Conservation (phyloP, 805 yeast species). For the Candida germanica region DNA sequence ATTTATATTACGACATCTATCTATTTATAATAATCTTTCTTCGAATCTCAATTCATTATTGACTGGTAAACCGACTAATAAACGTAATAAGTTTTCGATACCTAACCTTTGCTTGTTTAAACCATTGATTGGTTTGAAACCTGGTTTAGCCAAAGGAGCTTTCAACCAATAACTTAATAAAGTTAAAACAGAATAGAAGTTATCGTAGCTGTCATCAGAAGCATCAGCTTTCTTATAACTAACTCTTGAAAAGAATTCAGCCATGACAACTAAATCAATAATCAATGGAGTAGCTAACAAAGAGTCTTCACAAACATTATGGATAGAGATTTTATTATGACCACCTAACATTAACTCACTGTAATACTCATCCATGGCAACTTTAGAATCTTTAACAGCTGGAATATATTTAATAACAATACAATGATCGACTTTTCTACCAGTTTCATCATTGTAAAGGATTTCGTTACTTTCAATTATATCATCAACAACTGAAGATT, state of each 20-base stretch:
- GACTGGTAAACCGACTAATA: slow-evolving; percentile 86
- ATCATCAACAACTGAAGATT: slow-evolving; percentile 90
- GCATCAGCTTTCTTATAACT: slow-evolving; percentile 58
- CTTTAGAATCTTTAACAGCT: slow-evolving; percentile 95
- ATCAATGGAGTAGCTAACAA: slow-evolving; percentile 92
- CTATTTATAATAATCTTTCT: too few relatives aligned
- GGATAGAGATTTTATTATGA: slow-evolving; percentile 89
- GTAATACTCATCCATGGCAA: slow-evolving; percentile 98
- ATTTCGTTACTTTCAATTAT: slow-evolving; percentile 85
- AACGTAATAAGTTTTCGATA: slow-evolving; percentile 84
- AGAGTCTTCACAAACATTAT: slow-evolving; percentile 96
- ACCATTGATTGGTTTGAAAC: slow-evolving; percentile 87
- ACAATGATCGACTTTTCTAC: slow-evolving; percentile 84
- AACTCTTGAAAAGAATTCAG: slow-evolving; percentile 88
- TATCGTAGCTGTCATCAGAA: slow-evolving; percentile 44
- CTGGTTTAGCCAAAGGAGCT: slow-evolving; percentile 92
- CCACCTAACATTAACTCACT: slow-evolving; percentile 97
- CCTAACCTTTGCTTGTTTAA: slow-evolving; percentile 93
- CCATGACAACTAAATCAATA: slow-evolving; percentile 83
- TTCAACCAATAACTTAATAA: slow-evolving; percentile 93
- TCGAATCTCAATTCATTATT: slow-evolving; percentile 91
- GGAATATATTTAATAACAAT: slow-evolving; percentile 91
- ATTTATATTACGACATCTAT: too few relatives aligned
- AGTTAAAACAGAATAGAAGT: slow-evolving; percentile 80
- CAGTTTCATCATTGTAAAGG: slow-evolving; percentile 75